Base-by-base conservation (phyloP, 257 asterid genomes). In the Nicotiana noctiflora region DNA sequence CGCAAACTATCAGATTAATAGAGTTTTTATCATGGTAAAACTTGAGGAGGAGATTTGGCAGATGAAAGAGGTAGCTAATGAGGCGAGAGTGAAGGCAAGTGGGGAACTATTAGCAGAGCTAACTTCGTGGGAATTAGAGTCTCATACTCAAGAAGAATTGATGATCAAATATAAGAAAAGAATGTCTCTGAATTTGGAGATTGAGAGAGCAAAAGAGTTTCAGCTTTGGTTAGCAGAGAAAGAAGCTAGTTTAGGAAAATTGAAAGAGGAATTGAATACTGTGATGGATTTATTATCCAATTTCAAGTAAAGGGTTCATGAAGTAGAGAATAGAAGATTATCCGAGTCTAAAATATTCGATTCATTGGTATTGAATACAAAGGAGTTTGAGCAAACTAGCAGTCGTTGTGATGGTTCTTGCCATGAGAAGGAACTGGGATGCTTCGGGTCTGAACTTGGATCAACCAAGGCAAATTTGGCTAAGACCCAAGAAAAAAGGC, bases 1-100 rank as follows among this genome's bases (percentile, higher is more conserved):
- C 70, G 55, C 76, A 87, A 94, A 86, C 76, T 7, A 40, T 80
- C 79, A 56, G 60, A 87, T 51, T 37, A 61, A 81, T n/a, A 86
- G 85, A 76, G 55, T 49, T 12, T 23, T 46, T 80, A 59, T 85
- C 25, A 77, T 89, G 90, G 87, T 86, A 68, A 89, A 86, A 84
- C 74, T 85, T 55, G 93, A 91, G 83, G 89, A 87, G 82, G 97
- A 93, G 81, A 61, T 88, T 34, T 83, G 81, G 84, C 76, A 85
- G 83, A 84, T 92, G 1, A 86, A 84, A 70, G 90, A 87, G 46
- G 86, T 85, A n/a, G 40, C 81, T 4, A 74, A 74, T 46, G 84
- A 57, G 2, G 66, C 37, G 8, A 84, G 85, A 75, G 59, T 57
- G 14, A 92, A 92, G 66, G 85, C 85, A 34, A 37, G 77, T 27